phyloP scores from a whole-genome alignment of 2,329 filamentous ascomycete species.

The Scorias spongiosa region DNA sequence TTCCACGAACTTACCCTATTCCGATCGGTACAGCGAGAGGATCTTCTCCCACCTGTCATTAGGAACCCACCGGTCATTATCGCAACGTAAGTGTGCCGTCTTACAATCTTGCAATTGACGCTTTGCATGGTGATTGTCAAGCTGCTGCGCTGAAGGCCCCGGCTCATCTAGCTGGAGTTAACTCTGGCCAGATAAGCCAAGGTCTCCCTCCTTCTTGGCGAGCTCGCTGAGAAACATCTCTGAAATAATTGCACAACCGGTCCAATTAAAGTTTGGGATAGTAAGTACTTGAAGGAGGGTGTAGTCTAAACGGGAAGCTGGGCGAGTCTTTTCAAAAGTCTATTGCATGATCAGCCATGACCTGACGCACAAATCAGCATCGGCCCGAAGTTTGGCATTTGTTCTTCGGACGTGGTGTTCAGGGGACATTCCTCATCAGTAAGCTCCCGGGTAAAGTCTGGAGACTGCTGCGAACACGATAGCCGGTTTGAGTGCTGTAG shows the following conservation, averaged over 20 bases:
- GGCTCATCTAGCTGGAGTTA: background rate
- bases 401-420: background rate
- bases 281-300: background rate
- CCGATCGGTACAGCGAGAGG: background rate
- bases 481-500: constrained; percentile 7
- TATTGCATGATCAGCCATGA: background rate
- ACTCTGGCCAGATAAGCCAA: background rate
- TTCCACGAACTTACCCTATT: background rate
- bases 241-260: background rate
- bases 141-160: background rate
- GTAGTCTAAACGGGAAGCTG: background rate
- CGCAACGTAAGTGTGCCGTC: background rate
- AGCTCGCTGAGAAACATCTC: background rate
- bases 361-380: background rate
- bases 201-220: background rate
- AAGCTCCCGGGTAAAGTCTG: constrained; percentile 7
- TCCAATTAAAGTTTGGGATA: background rate
- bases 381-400: background rate
- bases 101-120: background rate
- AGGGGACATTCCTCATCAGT: background rate
- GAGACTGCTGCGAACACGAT: constrained; percentile 6
- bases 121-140: background rate
- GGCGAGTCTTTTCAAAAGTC: background rate
- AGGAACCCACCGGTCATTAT: background rate
- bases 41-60: background rate